Base-by-base conservation (phyloP, 2,329 filamentous ascomycete species). In the Teratosphaeria viscida region DNA sequence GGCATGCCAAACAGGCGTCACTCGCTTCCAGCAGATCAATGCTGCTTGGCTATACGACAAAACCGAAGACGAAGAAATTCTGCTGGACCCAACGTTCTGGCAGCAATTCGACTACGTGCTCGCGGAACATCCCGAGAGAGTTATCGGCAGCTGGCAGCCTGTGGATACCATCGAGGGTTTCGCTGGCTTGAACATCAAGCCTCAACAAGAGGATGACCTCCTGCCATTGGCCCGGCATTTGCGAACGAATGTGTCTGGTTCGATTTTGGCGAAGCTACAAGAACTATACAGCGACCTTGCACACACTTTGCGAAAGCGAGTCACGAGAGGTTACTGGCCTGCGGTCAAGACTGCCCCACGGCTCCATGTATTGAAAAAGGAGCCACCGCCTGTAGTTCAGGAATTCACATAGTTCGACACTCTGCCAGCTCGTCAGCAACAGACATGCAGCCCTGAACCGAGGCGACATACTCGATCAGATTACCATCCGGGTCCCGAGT, bases 1-100 rank as follows among this genome's bases (percentile, higher is more conserved):
- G 27, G 80, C 82, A 2, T 85, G 82, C 59, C 84, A 86, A 67
- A 85, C 84, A 2, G 84, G 84, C 54, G 78, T 85, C 14, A 85
- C 83, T 0, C 78, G 81, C 0, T 86, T 86, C 66, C 72, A 84
- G 8, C 78, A 83, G 66, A 65, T 72, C 26, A 69, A 66, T 12
- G 61, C 69, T 16, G 67, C 67, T 14, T 85, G 82, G 82, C 66
- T 72, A 1, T 86, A 86, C 68, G 83, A 85, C 68, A 86, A 85
- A 67, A 83, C 82, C 0, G 82, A 73, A 57, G 75, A 82, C 54
- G 73, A 78, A 32, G 64, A 71, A 2, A 63, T 67, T 2, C 77
- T 83, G 37, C 72, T 79, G 1, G 74, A 79, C 23, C 75, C 78
- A 0, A 61, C 66, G 2, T 86, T 86, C 68, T 86, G 83, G 84